A percentile compares a stretch with the other conserved stretches of the same genome.
Evolutionary conservation across 805 yeast genomes (phyloP).

Genomic region (Candida railenensis): DNA sequence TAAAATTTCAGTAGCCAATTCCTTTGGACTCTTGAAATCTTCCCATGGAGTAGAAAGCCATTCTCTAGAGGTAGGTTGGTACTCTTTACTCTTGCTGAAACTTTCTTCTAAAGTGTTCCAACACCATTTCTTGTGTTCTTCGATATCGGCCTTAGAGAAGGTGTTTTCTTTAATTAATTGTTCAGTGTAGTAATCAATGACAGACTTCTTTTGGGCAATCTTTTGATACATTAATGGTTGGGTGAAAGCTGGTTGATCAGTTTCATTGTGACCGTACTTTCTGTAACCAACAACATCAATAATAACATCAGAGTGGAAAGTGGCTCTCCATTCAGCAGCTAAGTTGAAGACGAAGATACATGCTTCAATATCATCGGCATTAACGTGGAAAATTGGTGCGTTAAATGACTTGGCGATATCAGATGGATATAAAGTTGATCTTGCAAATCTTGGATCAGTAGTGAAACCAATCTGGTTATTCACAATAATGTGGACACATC

Average conservation of each 20-base stretch:
- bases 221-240: constrained; percentile 96
- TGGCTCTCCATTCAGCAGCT: constrained; percentile 98
- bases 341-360: constrained; percentile 87
- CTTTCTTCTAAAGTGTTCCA: constrained; percentile 93
- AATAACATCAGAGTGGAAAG: constrained; percentile 94
- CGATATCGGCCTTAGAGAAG: constrained; percentile 85
- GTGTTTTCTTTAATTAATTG: constrained; percentile 83
- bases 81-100: constrained; percentile 83
- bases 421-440: constrained; percentile 97
- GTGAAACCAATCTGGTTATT: constrained; percentile 99
- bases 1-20: constrained; percentile 89
- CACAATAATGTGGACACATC: constrained; percentile 93
- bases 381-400: constrained; percentile 99
- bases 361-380: constrained; percentile 97
- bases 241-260: constrained; percentile 98
- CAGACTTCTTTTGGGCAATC: constrained; percentile 86
- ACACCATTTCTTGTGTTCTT: constrained; percentile 97
- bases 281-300: constrained; percentile 98
- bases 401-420: constrained; percentile 95
- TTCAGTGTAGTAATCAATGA: constrained; percentile 79
- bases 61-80: constrained; percentile 87
- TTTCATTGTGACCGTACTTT: constrained; percentile 98
- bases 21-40: constrained; percentile 96
- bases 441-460: constrained; percentile 95
- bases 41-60: constrained; percentile 99